Base-by-base conservation (phyloP, 2,329 filamentous ascomycete genomes). In the Cryphonectria naterciae region DNA sequence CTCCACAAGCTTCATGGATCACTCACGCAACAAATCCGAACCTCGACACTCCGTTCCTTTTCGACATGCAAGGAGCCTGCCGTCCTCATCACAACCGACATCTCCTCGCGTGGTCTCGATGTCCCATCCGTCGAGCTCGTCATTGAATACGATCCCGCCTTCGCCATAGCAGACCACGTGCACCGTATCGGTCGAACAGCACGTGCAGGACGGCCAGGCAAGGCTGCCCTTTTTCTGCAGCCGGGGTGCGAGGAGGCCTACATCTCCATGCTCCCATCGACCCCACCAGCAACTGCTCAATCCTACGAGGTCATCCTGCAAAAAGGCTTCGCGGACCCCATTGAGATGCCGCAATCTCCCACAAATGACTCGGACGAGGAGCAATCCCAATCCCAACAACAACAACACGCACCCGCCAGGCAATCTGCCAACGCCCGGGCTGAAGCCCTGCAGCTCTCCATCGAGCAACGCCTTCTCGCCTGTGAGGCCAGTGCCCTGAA, bases 171-270 rank as follows among this genome's bases (percentile, higher is more conserved):
- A 72, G 96, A 99, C 80, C 96, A 99, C 80, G 87, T 98, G 10
- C 96, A 99, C 82, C 92, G 96, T 69, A 93, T 98, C 69, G 96
- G 96, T 68, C 92, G 96, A 80, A 99, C 96, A 15, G 96, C 96
- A 4, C 93, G 96, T 85, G 93, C 97, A 0, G 96, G 96, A 22
- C 92, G 93, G 7, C 88, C 95, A 15, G 96, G 96, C 39, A 91
- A 95, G 69, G 94, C 96, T 0, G 87, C 93, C 15, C 90, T 98
- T 35, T 98, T 98, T 85, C 88, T 99, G 19, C 89, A 95, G 71
- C 96, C 96, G 0, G 96, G 96, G 22, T 90, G 89, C 70, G 96
- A 99, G 80, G 96, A 99, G 81, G 93, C 92, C 69, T 99, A 99
- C 79, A 90, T 97, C 54, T 86, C 90, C 2, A 85, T 95, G 1